Conservation (phyloP, 352 stramenopile genomes). For the Phytophthora foliorum region DNA sequence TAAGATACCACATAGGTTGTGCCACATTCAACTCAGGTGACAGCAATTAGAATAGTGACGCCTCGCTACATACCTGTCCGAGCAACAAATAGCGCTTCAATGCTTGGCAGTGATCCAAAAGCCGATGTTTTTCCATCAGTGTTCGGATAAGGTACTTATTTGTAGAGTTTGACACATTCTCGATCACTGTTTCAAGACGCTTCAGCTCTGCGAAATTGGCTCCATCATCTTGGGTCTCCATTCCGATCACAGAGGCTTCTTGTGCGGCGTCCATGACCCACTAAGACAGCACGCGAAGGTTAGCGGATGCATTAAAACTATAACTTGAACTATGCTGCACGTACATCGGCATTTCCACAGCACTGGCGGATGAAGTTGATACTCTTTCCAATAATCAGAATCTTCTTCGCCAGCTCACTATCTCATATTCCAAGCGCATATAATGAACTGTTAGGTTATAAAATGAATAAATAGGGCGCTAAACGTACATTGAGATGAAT, state of each 20-base stretch:
- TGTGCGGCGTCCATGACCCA: slow-evolving; percentile 81
- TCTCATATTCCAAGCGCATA: neutral
- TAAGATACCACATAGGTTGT: slow-evolving; percentile 1
- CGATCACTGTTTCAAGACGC: slow-evolving; percentile 82
- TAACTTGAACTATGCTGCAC: slow-evolving; percentile 12
- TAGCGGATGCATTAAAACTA: neutral
- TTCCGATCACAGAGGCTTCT: slow-evolving; percentile 48
- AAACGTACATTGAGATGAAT: slow-evolving; percentile 85
- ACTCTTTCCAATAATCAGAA: slow-evolving; percentile 97
- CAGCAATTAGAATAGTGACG: slow-evolving; percentile 3
- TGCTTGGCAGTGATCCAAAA: slow-evolving; percentile 95
- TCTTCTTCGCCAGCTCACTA: slow-evolving; percentile 93
- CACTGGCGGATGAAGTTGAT: slow-evolving; percentile 99
- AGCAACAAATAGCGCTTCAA: slow-evolving; percentile 98
- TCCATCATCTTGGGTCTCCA: slow-evolving; percentile 65
- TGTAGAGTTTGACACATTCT: slow-evolving; percentile 79
- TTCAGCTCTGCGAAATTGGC: slow-evolving; percentile 78
- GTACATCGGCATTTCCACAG: slow-evolving; percentile 92
- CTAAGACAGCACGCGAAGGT: slow-evolving; percentile 27
- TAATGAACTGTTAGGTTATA: neutral
- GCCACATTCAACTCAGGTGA: neutral
- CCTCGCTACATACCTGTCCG: slow-evolving; percentile 82
- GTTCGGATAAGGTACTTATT: slow-evolving; percentile 94
- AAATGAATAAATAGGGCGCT: neutral
- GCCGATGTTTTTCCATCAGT: slow-evolving; percentile 93